Base-by-base conservation (phyloP, 495 filamentous ascomycete species). In the Penicillium goetzii region DNA sequence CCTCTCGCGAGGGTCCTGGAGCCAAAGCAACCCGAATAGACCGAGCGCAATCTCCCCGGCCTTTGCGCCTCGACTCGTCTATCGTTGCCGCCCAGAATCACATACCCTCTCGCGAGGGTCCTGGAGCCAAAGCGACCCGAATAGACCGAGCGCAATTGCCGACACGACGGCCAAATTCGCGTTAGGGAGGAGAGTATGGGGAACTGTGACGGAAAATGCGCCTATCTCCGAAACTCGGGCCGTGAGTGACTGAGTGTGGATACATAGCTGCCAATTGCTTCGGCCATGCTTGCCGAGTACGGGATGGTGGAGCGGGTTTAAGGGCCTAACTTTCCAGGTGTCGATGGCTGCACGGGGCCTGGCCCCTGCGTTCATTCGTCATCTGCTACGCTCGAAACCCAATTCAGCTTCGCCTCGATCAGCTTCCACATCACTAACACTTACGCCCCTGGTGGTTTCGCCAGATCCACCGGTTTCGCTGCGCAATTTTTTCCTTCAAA, bases 311-410 rank as follows among this genome's bases (percentile, higher is more conserved):
- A 38, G 33, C 30, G 23, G 19, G 51, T 40, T 43, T n/a, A 28
- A 23, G 59, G 33, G 38, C 59, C 50, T 45, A 34, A 43, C 10
- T 10, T 10, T 33, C 51, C 36, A 61, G 59, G 59, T 61, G 59
- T 61, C 59, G 38, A 53, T 53, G 50, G 12, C 3, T 21, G 58
- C 58, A 54, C 49, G 58, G 15, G 51, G 21, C 1, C 21, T 19
- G 8, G 12, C 15, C 50, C 34, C 36, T 54, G 50, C 55, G 55
- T 33, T 53, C 50, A 57, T 57, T 57, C 55, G 55, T 57, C 43
- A 36, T 23, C 58, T 17, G 26, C 32, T 30, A 25, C 45, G 14
- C 58, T 25, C 47, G n/a, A 45, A 59, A 59, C 56, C 56, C 40
- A 59, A 59, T 59, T 50, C 38, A 59, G 56, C 41, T n/a, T 23